Conservation (phyloP, 768 basidiomycete species). For the Psilocybe azurescens region DNA sequence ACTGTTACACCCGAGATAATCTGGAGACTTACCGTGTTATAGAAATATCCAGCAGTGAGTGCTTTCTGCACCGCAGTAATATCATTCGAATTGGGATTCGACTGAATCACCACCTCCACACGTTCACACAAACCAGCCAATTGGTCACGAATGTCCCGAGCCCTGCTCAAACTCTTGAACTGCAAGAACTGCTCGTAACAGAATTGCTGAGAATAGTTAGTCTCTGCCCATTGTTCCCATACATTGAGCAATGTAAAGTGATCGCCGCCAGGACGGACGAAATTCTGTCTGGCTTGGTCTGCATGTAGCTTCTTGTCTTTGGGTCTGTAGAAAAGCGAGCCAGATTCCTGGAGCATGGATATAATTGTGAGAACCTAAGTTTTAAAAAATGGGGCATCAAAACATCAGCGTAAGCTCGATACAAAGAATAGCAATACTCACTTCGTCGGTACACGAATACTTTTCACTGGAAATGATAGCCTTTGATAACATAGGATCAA, state of each 20-base stretch:
- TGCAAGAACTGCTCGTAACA: constrained; percentile 96
- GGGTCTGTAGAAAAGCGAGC: constrained; percentile 93
- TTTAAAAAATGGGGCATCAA: not conserved
- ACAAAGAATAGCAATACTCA: constrained; percentile 35
- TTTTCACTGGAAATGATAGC: constrained; percentile 95
- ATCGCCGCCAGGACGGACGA: constrained; percentile 93
- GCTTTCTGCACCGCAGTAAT: constrained; percentile 95
- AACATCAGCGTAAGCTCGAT: not conserved
- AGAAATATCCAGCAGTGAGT: constrained; percentile 93
- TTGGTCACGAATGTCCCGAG: constrained; percentile 96
- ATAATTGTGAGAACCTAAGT: constrained; percentile 91
- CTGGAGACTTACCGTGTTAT: constrained; percentile 73
- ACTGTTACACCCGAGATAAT: not conserved
- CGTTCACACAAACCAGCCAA: constrained; percentile 95
- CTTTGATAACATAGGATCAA: constrained; percentile 97
- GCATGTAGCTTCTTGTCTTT: constrained; percentile 99
- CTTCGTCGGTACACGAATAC: constrained; percentile 95
- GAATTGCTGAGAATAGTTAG: constrained; percentile 96
- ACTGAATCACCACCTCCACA: constrained; percentile 89
- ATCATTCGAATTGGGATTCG: constrained; percentile 92
- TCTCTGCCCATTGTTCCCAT: constrained; percentile 99
- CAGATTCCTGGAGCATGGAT: constrained; percentile 95
- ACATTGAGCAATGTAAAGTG: constrained; percentile 98
- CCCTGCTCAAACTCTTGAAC: constrained; percentile 92
- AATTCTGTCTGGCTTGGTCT: constrained; percentile 97